Percentiles rank a stretch among this genome's conserved stretches.
Evolutionary conservation across 768 basidiomycete genomes (phyloP).

Genomic region (Udeniomyces megalosporus): DNA sequence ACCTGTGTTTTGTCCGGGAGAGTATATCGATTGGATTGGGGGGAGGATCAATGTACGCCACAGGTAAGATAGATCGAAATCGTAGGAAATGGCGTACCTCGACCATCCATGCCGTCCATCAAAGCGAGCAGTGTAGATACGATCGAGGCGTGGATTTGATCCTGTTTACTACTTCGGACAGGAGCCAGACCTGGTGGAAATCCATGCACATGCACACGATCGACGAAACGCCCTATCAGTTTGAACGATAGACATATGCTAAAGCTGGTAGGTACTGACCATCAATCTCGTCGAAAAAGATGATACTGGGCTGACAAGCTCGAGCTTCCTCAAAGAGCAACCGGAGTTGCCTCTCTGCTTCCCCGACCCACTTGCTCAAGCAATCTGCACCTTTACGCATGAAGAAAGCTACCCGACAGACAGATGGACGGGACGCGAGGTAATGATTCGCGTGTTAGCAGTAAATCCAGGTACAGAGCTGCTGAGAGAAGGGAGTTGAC

Average conservation of each 20-base stretch:
- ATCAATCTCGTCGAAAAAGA: conserved; percentile 99
- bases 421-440: not conserved
- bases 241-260: too few species aligned
- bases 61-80: not conserved
- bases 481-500: not conserved
- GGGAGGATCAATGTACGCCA: not conserved
- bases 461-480: too few species aligned
- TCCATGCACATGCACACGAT: too few species aligned
- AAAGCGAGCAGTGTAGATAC: conserved; percentile 88
- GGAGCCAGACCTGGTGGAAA: conserved; percentile 53
- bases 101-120: conserved; percentile 99
- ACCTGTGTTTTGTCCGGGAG: too few species aligned
- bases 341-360: conserved; percentile 88
- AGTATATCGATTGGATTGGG: not conserved
- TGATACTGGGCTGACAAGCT: conserved; percentile 83
- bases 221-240: too few species aligned
- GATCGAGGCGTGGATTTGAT: conserved; percentile 96
- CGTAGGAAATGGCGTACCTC: conserved; percentile 34
- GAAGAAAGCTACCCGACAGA: conserved; percentile 62
- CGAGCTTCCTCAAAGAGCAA: conserved; percentile 91
- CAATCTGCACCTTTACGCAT: conserved; percentile 99
- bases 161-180: conserved; percentile 94
- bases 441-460: too few species aligned
- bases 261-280: too few species aligned
- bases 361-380: conserved; percentile 97